Conservation (phyloP, 2,329 filamentous ascomycete genomes). For the Dothistroma pini region DNA sequence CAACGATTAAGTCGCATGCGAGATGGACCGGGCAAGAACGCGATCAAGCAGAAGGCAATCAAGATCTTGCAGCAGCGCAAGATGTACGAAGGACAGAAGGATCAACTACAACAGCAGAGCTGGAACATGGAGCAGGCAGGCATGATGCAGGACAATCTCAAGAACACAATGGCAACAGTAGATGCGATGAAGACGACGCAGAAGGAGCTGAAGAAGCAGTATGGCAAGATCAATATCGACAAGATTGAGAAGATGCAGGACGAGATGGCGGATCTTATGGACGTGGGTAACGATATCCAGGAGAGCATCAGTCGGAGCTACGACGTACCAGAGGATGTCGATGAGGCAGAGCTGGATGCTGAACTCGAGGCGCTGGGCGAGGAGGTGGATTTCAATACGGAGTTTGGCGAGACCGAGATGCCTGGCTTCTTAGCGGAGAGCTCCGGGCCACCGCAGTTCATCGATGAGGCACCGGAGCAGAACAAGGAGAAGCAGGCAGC, state of each 20-base stretch:
- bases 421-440: slow-evolving; percentile 82
- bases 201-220: slow-evolving; percentile 87
- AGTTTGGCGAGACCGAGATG: slow-evolving; percentile 56
- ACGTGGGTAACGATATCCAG: slow-evolving; percentile 97
- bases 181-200: slow-evolving; percentile 97
- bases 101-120: slow-evolving; percentile 88
- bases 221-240: slow-evolving; percentile 95
- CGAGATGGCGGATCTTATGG: slow-evolving; percentile 97
- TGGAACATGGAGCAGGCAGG: slow-evolving; percentile 99
- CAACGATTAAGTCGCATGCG: slow-evolving; percentile 86
- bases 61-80: slow-evolving; percentile 92
- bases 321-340: slow-evolving; percentile 93
- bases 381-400: slow-evolving; percentile 80
- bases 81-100: slow-evolving; percentile 88
- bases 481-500: slow-evolving; percentile 33
- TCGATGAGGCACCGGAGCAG: slow-evolving; percentile 73
- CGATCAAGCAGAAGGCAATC: slow-evolving; percentile 89
- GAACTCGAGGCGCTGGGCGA: slow-evolving; percentile 92
- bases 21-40: slow-evolving; percentile 88
- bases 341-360: slow-evolving; percentile 93
- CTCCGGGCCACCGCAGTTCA: slow-evolving; percentile 74
- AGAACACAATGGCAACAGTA: slow-evolving; percentile 97
- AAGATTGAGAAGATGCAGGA: slow-evolving; percentile 98
- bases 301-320: slow-evolving; percentile 89
- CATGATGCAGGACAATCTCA: slow-evolving; percentile 98